A percentile compares a stretch with the other conserved stretches of the same genome.
These are phyloP conservation scores for Penicillium sp. DNA, from an alignment of 2,329 filamentous ascomycete genomes.

Conservation along the genomic window DNA sequence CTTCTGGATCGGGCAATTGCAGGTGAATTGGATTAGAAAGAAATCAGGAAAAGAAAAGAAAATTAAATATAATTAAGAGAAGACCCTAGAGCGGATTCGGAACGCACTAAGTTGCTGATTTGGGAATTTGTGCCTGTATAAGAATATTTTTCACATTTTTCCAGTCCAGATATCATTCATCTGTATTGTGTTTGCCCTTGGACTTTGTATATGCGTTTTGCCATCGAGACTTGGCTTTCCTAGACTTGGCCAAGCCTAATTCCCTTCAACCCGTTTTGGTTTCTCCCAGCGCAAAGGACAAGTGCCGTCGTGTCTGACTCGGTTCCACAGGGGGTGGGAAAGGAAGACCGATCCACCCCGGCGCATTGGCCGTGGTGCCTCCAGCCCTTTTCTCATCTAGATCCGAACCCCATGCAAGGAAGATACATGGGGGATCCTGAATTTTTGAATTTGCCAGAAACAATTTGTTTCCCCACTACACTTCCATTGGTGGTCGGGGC, in stretches of 20 bases:
- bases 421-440: slow-evolving; percentile 26
- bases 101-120: not conserved
- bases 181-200: not conserved
- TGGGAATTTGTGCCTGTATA: too few relatives aligned
- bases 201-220: not conserved
- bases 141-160: too few relatives aligned
- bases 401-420: slow-evolving; percentile 31
- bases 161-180: not conserved
- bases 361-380: slow-evolving; percentile 17
- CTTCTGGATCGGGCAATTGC: slow-evolving; percentile 18
- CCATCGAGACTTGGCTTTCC: not conserved
- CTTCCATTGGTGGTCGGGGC: slow-evolving; percentile 10
- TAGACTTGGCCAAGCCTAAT: not conserved
- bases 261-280: not conserved
- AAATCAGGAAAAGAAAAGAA: not conserved
- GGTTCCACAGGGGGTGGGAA: slow-evolving; percentile 30
- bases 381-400: slow-evolving; percentile 25
- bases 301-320: slow-evolving; percentile 19
- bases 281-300: not conserved
- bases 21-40: slow-evolving; percentile 6
- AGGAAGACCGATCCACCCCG: slow-evolving; percentile 19
- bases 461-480: slow-evolving; percentile 2
- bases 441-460: slow-evolving; percentile 14
- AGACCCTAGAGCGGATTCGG: not conserved
- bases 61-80: not conserved